Conservation (phyloP, 1,139 yeast genomes). For the Protomyces gravidus region DNA sequence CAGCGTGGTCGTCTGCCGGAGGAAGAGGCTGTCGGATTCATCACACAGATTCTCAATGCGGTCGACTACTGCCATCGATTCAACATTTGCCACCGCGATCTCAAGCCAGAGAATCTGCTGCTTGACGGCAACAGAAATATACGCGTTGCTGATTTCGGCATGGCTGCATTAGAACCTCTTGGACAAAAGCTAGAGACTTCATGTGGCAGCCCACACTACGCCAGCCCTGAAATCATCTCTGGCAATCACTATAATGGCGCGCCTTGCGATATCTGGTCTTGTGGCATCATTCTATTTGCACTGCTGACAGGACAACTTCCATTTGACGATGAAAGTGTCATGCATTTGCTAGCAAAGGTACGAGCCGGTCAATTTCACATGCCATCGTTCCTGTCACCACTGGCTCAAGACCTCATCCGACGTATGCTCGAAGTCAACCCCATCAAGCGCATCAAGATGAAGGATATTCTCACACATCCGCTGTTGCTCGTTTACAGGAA, state of each 20-base stretch:
- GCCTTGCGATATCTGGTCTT: conserved; percentile 97
- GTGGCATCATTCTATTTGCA: conserved; percentile 93
- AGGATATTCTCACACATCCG: conserved; percentile 72
- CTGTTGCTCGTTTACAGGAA: conserved; percentile 60
- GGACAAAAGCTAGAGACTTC: conserved; percentile 85
- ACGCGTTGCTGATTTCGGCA: conserved; percentile 97
- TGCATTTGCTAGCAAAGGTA: conserved; percentile 78
- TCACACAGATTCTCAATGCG: conserved; percentile 87
- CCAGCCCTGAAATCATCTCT: conserved; percentile 95
- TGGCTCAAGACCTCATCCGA: conserved; percentile 81
- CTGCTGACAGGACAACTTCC: conserved; percentile 91
- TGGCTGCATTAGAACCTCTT: conserved; percentile 96
- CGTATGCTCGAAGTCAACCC: conserved; percentile 83
- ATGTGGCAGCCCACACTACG: conserved; percentile 98
- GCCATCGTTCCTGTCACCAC: conserved; percentile 72
- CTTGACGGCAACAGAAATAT: conserved; percentile 82
- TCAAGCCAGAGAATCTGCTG: conserved; percentile 89
- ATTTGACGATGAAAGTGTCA: conserved; percentile 91
- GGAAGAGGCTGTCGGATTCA: conserved; percentile 80
- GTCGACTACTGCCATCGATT: conserved; percentile 90
- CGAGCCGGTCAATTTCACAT: conserved; percentile 82
- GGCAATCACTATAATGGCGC: conserved; percentile 95
- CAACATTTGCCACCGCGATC: conserved; percentile 84
- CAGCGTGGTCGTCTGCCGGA: conserved; percentile 86
- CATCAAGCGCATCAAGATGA: conserved; percentile 65